Base-by-base conservation (phyloP, 2,329 filamentous ascomycete genomes). In the Botrytis sinoallii region DNA sequence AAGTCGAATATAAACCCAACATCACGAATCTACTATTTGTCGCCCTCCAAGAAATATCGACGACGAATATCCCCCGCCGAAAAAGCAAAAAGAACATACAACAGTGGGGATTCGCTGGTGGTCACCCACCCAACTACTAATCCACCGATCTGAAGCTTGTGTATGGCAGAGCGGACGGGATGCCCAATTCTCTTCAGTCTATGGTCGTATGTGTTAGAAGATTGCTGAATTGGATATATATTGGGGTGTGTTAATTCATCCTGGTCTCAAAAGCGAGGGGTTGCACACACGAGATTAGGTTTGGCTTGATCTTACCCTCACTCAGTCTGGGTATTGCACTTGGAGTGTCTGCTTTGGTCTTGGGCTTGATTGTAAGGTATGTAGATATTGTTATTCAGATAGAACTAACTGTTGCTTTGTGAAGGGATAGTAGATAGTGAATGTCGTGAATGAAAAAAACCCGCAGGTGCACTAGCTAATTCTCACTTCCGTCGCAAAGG, bases 111-210 rank as follows among this genome's bases (percentile, higher is more conserved):
- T 68, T 68, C 66, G 66, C 66, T 57, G 66, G 66, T 69, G 46
- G 66, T 69, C 66, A 69, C 66, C 66, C 66, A 55, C 66, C 66
- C 66, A 69, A 69, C 66, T 69, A 69, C 66, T 69, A 57, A 69
- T 69, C 66, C 52, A 29, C 66, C 66, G 66, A 69, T 69, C 66
- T 52, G n/a, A 52, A n/a, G 46, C 66, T 69, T 69, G 52, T 69
- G 66, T 69, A 57, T 69, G 66, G 66, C 66, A 69, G 40, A 42
- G 40, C 40, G 40, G 40, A 42, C 12, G 40, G 40, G 63, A 66
- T 66, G 63, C 63, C 63, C 63, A 66, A 48, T 48, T 65, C 63
- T 65, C 63, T 32, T 65, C n/a, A 65, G 63, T 65, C 63, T 65
- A 65, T 65, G 63, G 63, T 48, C 63, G 63, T 65, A 65, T 65